These are phyloP conservation scores for Lophiostoma macrostomum DNA, from an alignment of 495 filamentous ascomycete genomes.

Conservation along the genomic window DNA sequence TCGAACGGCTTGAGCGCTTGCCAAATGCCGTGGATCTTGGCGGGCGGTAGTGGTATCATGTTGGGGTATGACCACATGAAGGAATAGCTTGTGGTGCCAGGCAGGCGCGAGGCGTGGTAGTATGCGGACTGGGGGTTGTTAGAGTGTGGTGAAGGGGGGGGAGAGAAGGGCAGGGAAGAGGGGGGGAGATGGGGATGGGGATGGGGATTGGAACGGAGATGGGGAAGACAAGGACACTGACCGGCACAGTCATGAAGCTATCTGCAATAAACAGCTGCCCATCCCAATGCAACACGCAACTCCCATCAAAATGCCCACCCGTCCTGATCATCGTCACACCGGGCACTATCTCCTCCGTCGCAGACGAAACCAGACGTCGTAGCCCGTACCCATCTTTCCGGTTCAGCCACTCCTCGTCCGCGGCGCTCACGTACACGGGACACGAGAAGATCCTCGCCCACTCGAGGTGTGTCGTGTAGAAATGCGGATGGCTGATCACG, in stretches of 20 bases:
- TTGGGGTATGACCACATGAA: constrained; percentile 84
- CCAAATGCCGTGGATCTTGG: constrained; percentile 54
- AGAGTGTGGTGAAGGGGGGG: constrained; percentile 3
- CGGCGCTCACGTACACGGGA: constrained; percentile 58
- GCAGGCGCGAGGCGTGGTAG: constrained; percentile 47
- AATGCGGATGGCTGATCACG: constrained; percentile 78
- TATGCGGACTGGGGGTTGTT: constrained; percentile 31
- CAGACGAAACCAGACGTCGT: constrained; percentile 45
- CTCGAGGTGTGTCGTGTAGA: constrained; percentile 64
- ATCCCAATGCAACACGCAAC: constrained; percentile 59
- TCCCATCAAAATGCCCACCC: constrained; percentile 74
- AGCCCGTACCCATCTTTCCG: constrained; percentile 38
- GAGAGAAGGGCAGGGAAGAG: neutral
- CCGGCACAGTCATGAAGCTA: constrained; percentile 64
- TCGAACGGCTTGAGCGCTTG: constrained; percentile 52
- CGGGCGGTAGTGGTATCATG: constrained; percentile 67
- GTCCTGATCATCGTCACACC: constrained; percentile 63
- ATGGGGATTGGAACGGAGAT: neutral
- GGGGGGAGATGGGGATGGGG: neutral
- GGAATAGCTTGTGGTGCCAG: constrained; percentile 58
- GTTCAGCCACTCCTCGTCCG: constrained; percentile 62
- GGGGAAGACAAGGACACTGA: constrained; percentile 36
- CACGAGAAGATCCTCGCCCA: constrained; percentile 66
- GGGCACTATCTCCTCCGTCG: constrained; percentile 43
- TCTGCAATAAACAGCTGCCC: constrained; percentile 65